Evolutionary conservation across 2,329 filamentous ascomycete genomes (phyloP), one percentile per base, ranked within the genome.

Genomic region (Calonectria pauciramosa): DNA sequence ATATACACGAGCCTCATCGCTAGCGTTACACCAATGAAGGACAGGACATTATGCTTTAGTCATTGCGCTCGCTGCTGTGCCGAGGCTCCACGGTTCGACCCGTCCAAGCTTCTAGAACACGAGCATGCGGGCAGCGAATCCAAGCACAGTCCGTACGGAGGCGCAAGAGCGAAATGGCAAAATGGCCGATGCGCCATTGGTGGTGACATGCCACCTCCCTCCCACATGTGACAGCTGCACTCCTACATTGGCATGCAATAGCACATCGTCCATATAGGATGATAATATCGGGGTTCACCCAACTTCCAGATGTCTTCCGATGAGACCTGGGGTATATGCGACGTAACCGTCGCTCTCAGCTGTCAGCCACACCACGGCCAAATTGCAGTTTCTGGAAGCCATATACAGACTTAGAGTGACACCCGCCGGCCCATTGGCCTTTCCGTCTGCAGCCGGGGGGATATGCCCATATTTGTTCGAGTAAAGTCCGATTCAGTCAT

Each of bases 1-100:
- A 54, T 65, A 44, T 32, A 56, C 68, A 72, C 72, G 64, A 47
- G 51, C n/a, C 41, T 66, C 68, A 38, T 30, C 28, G 28, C 36
- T n/a, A 26, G 16, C 16, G 30, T 32, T 54, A 10, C 56, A 36
- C 68, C 68, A 71, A 71, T 66, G 49, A 65, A 47, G 34, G 26
- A 23, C 23, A 10, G 20, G 18, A 20, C 38, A 49, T 68, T 68
- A 68, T 59, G 51, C 66, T 36, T 54, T 38, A 41, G 56, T 63
- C 47, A 59, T 59, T 32, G 20, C 36, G 18, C 28, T 30, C n/a
- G n/a, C 20, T n/a, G 20, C 66, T 26, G n/a, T 41, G 52, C 52
- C 49, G 52, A 49, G 51, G 52, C 52, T 68, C 30, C 18, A 59
- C 51, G 32, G 36, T 68, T 36, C 36, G 26, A 59, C 41, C 11